Base-by-base conservation (phyloP, 164 flowering plant genomes). In the Magnolia kwangsiensis region DNA sequence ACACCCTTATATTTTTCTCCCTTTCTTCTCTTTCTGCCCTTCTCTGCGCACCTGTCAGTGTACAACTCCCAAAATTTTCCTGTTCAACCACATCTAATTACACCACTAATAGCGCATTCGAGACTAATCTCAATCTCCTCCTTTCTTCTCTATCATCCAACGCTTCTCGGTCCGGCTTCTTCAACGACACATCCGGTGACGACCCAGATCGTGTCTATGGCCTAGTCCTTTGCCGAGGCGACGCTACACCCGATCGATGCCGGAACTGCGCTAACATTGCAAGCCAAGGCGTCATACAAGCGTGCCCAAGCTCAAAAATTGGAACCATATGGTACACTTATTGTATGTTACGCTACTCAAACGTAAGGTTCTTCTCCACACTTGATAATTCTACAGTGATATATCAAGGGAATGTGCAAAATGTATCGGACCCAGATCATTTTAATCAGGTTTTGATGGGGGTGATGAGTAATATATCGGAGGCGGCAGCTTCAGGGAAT, bases 221-320 rank as follows among this genome's bases (percentile, higher is more conserved):
- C 74, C 23, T 72, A 23, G 27, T 23, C 61, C 45, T 20, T 19
- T 72, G 74, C 61, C 31, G 74, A 21, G 61, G 61, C n/a, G 74
- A 72, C 27, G 27, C 11, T 51, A 2, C 59, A 8, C 29, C 18
- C 29, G 61, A 8, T 1, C 31, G n/a, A 7, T 65, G 67, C 67
- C 67, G 0, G 16, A 23, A 2, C 18, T 65, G 67, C 3, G 1
- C 27, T 27, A 65, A 0, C 31, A 9, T 0, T 11, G 31, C 67
- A 0, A 16, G 1, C 4, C 23, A 20, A 2, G 67, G n/a, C 9
- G 23, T 21, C 10, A 21, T 2, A n/a, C 21, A 65, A 21, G 1
- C 27, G 8, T 65, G 67, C 27, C 29, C 27, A 2, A 65, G n/a
- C 24, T 20, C 3, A 11, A 65, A 20, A 65, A 20, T 23, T 3